A percentile compares a stretch with the other conserved stretches of the same genome.
phyloP scores from a whole-genome alignment of 768 basidiomycete species.

The Lyophyllum shimeji region DNA sequence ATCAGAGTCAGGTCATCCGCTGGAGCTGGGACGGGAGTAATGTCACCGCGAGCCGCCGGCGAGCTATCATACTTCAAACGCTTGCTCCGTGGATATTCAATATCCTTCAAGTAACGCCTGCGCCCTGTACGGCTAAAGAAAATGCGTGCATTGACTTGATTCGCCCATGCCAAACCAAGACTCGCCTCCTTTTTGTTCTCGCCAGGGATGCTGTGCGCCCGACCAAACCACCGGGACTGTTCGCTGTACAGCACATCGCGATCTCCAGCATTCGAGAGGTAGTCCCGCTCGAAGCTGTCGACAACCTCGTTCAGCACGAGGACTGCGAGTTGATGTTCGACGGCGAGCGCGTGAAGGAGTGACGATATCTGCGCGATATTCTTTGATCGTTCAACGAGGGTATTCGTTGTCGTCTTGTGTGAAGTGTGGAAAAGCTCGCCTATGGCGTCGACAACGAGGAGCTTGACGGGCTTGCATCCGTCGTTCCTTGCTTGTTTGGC shows the following conservation, averaged over 20 bases:
- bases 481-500: conserved; percentile 26
- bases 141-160: conserved; percentile 83
- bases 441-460: conserved; percentile 87
- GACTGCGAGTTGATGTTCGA: conserved; percentile 63
- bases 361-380: conserved; percentile 66
- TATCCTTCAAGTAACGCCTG: conserved; percentile 51
- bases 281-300: conserved; percentile 60
- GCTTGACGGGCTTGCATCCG: conserved; percentile 58
- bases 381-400: conserved; percentile 72
- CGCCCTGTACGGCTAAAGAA: conserved; percentile 80
- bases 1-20: conserved; percentile 51
- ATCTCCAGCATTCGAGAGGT: conserved; percentile 18
- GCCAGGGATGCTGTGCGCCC: conserved; percentile 56
- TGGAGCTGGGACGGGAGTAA: neutral
- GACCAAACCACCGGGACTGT: conserved; percentile 77
- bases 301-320: conserved; percentile 89
- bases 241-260: conserved; percentile 60
- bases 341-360: conserved; percentile 71
- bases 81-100: conserved; percentile 23
- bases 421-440: conserved; percentile 78
- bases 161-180: conserved; percentile 91
- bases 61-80: conserved; percentile 22
- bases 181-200: conserved; percentile 74
- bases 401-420: conserved; percentile 55
- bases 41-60: neutral